These are phyloP conservation scores for Pseudopediastrum boryanum DNA, from an alignment of 139 green algal species.

Conservation along the genomic window DNA sequence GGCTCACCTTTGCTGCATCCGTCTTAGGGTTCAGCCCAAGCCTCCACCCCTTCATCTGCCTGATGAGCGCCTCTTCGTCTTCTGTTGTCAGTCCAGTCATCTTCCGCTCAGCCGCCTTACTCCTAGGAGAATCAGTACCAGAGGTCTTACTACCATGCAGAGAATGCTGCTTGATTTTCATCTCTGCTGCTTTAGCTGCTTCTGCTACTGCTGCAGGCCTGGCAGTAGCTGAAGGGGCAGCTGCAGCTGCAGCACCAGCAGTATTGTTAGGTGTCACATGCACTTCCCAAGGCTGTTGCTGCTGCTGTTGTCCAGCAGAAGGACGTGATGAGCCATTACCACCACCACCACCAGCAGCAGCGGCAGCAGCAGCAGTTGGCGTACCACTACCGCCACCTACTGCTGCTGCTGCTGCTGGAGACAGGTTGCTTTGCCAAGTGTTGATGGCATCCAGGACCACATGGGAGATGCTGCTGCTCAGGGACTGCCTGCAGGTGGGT, in stretches of 20 bases:
- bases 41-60: too few species aligned
- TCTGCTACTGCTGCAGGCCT: not conserved
- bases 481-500: not conserved
- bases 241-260: not conserved
- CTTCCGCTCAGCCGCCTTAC: too few species aligned
- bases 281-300: not conserved
- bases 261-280: not conserved
- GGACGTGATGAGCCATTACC: not conserved
- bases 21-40: too few species aligned
- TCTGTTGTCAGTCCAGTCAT: too few species aligned
- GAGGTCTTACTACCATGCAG: too few species aligned
- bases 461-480: not conserved
- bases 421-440: not conserved
- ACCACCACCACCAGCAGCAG: slow-evolving; percentile 1
- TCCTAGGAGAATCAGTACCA: too few species aligned
- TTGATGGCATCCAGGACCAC: not conserved
- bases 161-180: not conserved
- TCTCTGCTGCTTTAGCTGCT: not conserved
- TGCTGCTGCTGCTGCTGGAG: not conserved
- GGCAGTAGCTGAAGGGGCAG: not conserved
- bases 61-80: too few species aligned
- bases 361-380: not conserved
- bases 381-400: not conserved
- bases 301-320: not conserved
- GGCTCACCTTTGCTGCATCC: too few species aligned